A percentile compares a stretch with the other conserved stretches of the same genome.
Conservation (phyloP, 2,329 filamentous ascomycete genomes). For the Aplosporella prunicola region DNA sequence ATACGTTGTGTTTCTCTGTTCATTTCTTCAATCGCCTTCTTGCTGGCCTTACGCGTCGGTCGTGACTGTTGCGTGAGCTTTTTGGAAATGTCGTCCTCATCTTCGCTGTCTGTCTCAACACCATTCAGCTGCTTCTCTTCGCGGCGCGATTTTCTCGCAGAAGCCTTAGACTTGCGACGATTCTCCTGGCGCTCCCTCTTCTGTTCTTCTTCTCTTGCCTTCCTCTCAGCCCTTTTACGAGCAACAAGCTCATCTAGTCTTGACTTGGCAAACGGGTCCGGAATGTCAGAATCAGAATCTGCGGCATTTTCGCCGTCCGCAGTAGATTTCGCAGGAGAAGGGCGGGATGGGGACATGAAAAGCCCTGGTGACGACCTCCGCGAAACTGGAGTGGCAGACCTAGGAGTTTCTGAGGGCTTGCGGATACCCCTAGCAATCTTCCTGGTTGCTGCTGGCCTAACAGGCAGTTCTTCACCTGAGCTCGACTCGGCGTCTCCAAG, state of each 20-base stretch:
- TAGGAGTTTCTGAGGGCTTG: neutral
- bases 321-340: conserved; percentile 20
- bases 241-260: conserved; percentile 64
- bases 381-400: conserved; percentile 12
- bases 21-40: conserved; percentile 92
- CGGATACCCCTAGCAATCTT: neutral
- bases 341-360: conserved; percentile 44
- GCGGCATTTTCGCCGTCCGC: conserved; percentile 19
- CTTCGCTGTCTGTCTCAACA: conserved; percentile 32
- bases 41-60: conserved; percentile 77
- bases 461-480: conserved; percentile 12
- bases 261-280: conserved; percentile 40
- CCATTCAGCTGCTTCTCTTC: conserved; percentile 31
- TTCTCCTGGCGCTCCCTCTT: conserved; percentile 32
- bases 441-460: neutral
- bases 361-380: conserved; percentile 41
- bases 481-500: conserved; percentile 14
- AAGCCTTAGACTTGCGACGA: conserved; percentile 11
- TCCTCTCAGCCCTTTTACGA: conserved; percentile 61
- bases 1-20: conserved; percentile 81
- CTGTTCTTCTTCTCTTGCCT: conserved; percentile 53
- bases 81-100: conserved; percentile 44
- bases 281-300: conserved; percentile 37
- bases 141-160: conserved; percentile 15
- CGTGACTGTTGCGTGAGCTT: conserved; percentile 57